Percentiles rank a stretch among this genome's conserved stretches.
Conservation (phyloP, 129 eudicot genomes). For the Heracleum sosnowskyi region DNA sequence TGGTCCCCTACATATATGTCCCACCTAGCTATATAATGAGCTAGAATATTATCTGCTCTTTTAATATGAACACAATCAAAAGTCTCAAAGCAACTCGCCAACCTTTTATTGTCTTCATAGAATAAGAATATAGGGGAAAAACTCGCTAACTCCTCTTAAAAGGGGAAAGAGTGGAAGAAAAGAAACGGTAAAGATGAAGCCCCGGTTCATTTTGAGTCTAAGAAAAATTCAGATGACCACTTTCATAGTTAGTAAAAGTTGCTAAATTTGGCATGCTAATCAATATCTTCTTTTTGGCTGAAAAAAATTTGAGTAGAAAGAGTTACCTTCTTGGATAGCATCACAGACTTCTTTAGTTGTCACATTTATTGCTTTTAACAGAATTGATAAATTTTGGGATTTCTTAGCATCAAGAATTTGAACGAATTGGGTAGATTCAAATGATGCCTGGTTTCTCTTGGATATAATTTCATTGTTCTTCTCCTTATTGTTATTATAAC, state of each 20-base stretch:
- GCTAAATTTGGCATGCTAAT: background rate
- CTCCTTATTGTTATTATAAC: conserved; percentile 35
- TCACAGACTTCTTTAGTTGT: conserved; percentile 56
- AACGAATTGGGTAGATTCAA: conserved; percentile 26
- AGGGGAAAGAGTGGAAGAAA: background rate
- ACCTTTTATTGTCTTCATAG: background rate
- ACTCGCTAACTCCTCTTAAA: background rate
- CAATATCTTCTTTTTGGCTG: background rate
- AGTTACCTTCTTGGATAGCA: conserved; percentile 46
- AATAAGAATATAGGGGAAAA: background rate
- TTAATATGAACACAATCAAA: background rate
- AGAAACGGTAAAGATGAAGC: background rate
- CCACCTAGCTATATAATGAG: too few relatives aligned
- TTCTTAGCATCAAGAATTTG: conserved; percentile 47
- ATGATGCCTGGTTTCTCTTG: conserved; percentile 10
- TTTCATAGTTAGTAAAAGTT: background rate
- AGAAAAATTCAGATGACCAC: background rate
- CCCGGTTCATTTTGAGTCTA: background rate
- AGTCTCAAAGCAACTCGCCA: background rate
- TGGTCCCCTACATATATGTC: too few relatives aligned
- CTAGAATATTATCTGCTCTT: background rate
- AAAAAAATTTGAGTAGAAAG: background rate
- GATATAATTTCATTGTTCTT: conserved; percentile 14
- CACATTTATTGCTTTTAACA: conserved; percentile 51
- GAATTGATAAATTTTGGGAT: conserved; percentile 55